Percentiles rank a stretch among this genome's conserved stretches.
These are phyloP conservation scores for Posidonia oceanica DNA, from an alignment of 116 monocot species.

Conservation along the genomic window DNA sequence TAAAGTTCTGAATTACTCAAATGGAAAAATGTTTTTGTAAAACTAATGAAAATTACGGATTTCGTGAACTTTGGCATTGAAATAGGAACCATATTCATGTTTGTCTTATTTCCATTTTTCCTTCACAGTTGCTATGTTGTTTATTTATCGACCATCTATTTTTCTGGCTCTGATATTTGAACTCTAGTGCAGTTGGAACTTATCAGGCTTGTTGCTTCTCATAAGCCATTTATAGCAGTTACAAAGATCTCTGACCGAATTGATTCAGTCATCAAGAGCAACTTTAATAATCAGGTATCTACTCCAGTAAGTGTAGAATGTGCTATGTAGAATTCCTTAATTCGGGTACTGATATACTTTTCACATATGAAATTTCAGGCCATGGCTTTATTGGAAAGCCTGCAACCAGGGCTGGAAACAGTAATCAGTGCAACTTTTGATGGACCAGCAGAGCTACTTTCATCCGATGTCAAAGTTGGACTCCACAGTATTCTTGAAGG, in stretches of 20 bases:
- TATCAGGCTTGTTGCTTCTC: constrained; percentile 51
- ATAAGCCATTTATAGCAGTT: constrained; percentile 63
- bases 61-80: too few relatives aligned
- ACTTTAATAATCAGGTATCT: constrained; percentile 15
- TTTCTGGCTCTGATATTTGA: constrained; percentile 2
- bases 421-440: constrained; percentile 68
- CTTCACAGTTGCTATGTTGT: neutral
- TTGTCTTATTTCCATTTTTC: neutral
- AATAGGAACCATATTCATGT: neutral
- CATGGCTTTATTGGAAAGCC: constrained; percentile 61
- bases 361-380: constrained; percentile 25
- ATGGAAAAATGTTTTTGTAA: too few relatives aligned
- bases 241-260: constrained; percentile 54
- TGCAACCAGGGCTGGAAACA: constrained; percentile 70
- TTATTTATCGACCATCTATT: neutral
- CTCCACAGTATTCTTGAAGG: constrained; percentile 64
- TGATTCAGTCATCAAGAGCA: constrained; percentile 23
- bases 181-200: constrained; percentile 77
- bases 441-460: constrained; percentile 23
- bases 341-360: neutral
- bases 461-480: constrained; percentile 41
- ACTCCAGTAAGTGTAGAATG: constrained; percentile 34
- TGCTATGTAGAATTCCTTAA: constrained; percentile 1
- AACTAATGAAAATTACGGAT: too few relatives aligned
- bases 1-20: too few relatives aligned